Evolutionary conservation across 306 rosid genomes (phyloP), one percentile per base, ranked within the genome.

Genomic region (Citrullus colocynthis): DNA sequence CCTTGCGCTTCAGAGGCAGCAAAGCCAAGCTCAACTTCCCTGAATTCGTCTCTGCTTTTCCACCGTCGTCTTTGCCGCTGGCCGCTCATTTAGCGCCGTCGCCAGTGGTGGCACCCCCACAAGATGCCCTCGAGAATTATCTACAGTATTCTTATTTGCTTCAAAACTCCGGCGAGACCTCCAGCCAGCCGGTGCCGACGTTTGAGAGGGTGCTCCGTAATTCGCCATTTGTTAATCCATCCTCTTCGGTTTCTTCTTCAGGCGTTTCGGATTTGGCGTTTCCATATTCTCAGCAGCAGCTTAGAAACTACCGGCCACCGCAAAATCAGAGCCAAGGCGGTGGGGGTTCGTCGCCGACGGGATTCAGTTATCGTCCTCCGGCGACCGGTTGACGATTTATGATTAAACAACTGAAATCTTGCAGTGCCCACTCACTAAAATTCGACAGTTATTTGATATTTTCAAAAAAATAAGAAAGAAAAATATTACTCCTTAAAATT

Each of bases 11-110:
- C 81, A 24, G 81, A 7, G 81, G 81, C 5, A 78, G 58, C 65
- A 78, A 65, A 66, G 81, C 81, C 11, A 78, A 78, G 76, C 81
- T 78, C 64, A 78, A 78, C 17, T 78, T 78, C 81, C 81, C 81
- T 17, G 81, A 78, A 66, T 32, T 65, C 17, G 81, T 78, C 81
- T 36, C 45, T 34, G 24, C 17, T 6, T 4, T 51, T 14, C 75
- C 51, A 15, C 54, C 64, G 13, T 55, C 75, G 12, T 56, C 64
- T 34, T 10, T 61, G 20, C 56, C 37, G 17, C 24, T 37, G 1
- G 3, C 30, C 28, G 9, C 78, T n/a, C 49, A 37, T 51, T 51
- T 48, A 18, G 54, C 4, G 2, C 61, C 42, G 6, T 2, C 34
- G 24, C 34, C 59, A 7, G 16, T 63, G 21, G 11, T 49, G 20